Percentiles rank a stretch among this genome's conserved stretches.
These are phyloP conservation scores for Euphorbia lathyris DNA, from an alignment of 345 rosid species.

Conservation along the genomic window DNA sequence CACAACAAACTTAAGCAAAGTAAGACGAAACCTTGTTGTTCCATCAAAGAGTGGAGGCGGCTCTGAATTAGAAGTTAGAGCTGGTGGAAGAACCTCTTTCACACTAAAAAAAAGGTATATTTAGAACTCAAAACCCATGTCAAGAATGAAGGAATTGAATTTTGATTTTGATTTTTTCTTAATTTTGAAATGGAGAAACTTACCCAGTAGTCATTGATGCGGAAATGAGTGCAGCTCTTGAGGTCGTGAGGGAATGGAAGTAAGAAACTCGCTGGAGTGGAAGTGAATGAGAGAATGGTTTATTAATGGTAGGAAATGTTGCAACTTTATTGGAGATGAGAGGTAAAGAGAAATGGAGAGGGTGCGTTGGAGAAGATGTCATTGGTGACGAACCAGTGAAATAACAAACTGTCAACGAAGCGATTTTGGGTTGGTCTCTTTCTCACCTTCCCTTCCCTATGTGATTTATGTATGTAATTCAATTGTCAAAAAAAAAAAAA, in stretches of 20 bases:
- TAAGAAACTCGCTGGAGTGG: conserved; percentile 1
- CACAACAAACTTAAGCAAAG: conserved; percentile 3
- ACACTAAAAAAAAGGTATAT: conserved; percentile 11
- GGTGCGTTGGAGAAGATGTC: conserved; percentile 7
- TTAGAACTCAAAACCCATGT: no score
- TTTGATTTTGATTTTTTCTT: neutral
- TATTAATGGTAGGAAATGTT: neutral
- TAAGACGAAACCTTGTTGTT: conserved; percentile 50
- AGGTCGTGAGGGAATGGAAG: neutral
- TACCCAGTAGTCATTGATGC: conserved; percentile 31
- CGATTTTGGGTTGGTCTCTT: neutral
- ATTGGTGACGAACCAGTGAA: conserved; percentile 4
- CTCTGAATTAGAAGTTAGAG: conserved; percentile 62
- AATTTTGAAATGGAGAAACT: neutral
- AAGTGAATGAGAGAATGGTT: conserved; percentile 1
- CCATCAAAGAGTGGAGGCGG: conserved; percentile 74
- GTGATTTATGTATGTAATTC: no score
- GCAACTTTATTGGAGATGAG: neutral
- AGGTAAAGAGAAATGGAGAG: conserved; percentile 4
- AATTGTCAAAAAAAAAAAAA: no score
- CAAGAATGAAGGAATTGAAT: neutral
- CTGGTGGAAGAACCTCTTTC: conserved; percentile 51
- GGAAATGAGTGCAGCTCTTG: conserved; percentile 11
- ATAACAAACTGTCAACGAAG: neutral
- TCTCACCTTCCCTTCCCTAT: neutral